Evolutionary conservation across 805 yeast genomes (phyloP), one percentile per base, ranked within the genome.

Genomic region (Monosporozyma aquatica): DNA sequence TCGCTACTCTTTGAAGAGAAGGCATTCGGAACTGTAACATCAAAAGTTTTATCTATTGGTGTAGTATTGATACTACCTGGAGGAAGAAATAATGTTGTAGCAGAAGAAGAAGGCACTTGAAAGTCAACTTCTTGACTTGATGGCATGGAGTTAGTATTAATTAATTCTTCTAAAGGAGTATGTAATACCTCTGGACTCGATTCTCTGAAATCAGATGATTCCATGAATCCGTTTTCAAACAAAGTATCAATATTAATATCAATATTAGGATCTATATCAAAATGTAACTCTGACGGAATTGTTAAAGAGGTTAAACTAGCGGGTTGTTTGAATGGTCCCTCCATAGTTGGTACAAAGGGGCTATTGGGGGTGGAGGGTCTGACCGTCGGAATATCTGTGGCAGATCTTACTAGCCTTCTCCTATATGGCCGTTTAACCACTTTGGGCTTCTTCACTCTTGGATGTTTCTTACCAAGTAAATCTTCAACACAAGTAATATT

Each of bases 401-500:
- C 5, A 5, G 23, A 23, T 9, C 18, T 32, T 8, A 10, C 23
- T 15, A 18, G 8, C n/a, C 35, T 17, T 10, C 35, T 32, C 7
- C 35, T 32, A 10, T 32, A 32, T 18, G 35, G 22, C 13, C 35
- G 6, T 13, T 32, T 32, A 18, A 18, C 35, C 7, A 32, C 22
- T n/a, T 32, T 32, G 18, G 35, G 23, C 14, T 32, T 32, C 7
- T 32, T 32, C 3, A 32, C n/a, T 18, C 23, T 32, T 17, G 35
- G 35, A 18, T 14, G 11, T 18, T 18, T 32, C n/a, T 18, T 32
- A 8, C 35, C 23, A 14, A 32, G 8, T 18, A 32, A 18, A 26
- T 37, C 39, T 6, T 20, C 17, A 5, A 37, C 39, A 15, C 32
- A 37, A 11, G 39, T 18, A 22, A 37, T 37, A 37, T 26, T n/a